Conservation (phyloP, 495 filamentous ascomycete species). For the Chaetomium cochliodes region DNA sequence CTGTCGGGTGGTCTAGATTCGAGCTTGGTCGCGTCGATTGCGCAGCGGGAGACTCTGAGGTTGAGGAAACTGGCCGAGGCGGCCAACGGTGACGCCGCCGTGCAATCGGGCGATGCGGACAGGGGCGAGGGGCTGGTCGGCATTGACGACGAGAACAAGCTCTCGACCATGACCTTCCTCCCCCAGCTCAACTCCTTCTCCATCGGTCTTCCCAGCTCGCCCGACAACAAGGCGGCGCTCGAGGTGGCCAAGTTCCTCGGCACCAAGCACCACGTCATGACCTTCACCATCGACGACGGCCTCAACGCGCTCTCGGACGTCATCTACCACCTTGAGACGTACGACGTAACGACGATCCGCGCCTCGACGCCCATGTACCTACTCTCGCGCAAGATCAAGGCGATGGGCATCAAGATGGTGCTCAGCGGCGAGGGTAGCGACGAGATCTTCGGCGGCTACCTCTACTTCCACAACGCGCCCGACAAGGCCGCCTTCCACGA, state of each 20-base stretch:
- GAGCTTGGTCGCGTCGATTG: slow-evolving; percentile 90
- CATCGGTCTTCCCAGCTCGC: slow-evolving; percentile 86
- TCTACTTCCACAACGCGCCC: slow-evolving; percentile 96
- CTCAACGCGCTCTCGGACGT: slow-evolving; percentile 94
- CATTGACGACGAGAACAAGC: slow-evolving; percentile 85
- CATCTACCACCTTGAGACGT: slow-evolving; percentile 96
- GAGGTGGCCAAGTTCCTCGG: slow-evolving; percentile 94
- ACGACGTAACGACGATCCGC: slow-evolving; percentile 97
- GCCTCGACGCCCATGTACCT: slow-evolving; percentile 99
- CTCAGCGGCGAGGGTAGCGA: slow-evolving; percentile 93
- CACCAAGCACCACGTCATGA: slow-evolving; percentile 96
- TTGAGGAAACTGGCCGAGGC: slow-evolving; percentile 60
- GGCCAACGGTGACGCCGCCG: slow-evolving; percentile 41
- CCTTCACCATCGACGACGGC: slow-evolving; percentile 94
- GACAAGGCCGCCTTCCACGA: slow-evolving; percentile 87
- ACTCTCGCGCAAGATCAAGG: slow-evolving; percentile 96
- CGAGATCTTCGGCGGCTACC: slow-evolving; percentile 97
- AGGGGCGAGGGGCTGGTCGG: slow-evolving; percentile 73
- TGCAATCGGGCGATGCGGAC: slow-evolving; percentile 48
- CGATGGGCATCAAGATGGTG: slow-evolving; percentile 99
- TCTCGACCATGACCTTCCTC: slow-evolving; percentile 87
- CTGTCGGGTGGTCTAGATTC: slow-evolving; percentile 96
- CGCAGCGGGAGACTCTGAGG: slow-evolving; percentile 83
- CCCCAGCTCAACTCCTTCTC: slow-evolving; percentile 98
- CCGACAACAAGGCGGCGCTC: slow-evolving; percentile 82